Conservation (phyloP, 2,329 filamentous ascomycete genomes). For the Hypoxylon sp. region DNA sequence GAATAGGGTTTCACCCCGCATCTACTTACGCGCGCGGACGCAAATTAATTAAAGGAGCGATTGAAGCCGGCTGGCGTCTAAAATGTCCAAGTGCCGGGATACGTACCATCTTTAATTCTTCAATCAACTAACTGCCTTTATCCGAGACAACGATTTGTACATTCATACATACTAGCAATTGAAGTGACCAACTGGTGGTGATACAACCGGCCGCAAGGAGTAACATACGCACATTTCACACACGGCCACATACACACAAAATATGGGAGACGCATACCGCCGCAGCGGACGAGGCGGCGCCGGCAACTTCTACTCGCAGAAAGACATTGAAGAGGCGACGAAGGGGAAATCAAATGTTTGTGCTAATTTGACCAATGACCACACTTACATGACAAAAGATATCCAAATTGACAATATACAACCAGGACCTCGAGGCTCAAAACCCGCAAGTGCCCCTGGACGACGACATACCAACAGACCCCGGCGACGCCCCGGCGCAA, state of each 20-base stretch:
- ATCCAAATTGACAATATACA: too few relatives aligned
- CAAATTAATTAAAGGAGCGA: slow-evolving; percentile 25
- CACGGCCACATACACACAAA: slow-evolving; percentile 4
- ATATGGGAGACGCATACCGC: slow-evolving; percentile 55
- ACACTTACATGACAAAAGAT: too few relatives aligned
- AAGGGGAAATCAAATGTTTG: slow-evolving; percentile 37
- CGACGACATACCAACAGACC: slow-evolving; percentile 38
- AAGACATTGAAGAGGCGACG: slow-evolving; percentile 58
- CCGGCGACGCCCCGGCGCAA: slow-evolving; percentile 33
- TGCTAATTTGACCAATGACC: too few relatives aligned
- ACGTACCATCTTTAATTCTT: too few relatives aligned
- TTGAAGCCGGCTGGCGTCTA: slow-evolving; percentile 17
- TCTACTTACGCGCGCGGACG: slow-evolving; percentile 31
- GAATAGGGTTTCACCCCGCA: slow-evolving; percentile 9
- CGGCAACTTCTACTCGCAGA: slow-evolving; percentile 67
- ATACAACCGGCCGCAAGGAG: too few relatives aligned
- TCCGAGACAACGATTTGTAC: too few relatives aligned
- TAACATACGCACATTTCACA: too few relatives aligned
- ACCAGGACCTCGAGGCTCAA: slow-evolving; percentile 53
- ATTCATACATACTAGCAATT: too few relatives aligned
- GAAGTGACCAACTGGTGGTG: too few relatives aligned
- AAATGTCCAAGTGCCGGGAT: too few relatives aligned
- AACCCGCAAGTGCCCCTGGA: slow-evolving; percentile 37
- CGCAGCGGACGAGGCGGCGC: slow-evolving; percentile 69
- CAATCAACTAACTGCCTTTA: too few relatives aligned